A percentile compares a stretch with the other conserved stretches of the same genome.
Conservation (phyloP, 495 filamentous ascomycete genomes). For the Hypoxylon lienhwacheense region DNA sequence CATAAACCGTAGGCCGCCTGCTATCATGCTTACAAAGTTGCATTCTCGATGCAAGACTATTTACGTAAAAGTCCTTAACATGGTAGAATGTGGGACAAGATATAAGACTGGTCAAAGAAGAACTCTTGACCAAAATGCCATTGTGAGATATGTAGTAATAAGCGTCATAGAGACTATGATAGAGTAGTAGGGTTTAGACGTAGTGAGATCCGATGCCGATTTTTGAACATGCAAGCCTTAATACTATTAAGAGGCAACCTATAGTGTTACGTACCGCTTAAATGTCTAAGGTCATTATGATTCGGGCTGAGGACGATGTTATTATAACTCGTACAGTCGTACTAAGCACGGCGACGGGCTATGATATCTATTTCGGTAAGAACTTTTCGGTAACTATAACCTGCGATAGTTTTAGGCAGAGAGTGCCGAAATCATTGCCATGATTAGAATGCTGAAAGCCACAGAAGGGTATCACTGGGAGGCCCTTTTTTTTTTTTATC, state of each 20-base stretch:
- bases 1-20: neutral
- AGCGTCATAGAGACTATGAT: too few species aligned
- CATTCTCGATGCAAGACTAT: slow-evolving; percentile 1
- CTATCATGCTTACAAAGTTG: neutral
- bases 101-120: too few species aligned
- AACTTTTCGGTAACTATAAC: neutral
- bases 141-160: too few species aligned
- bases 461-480: slow-evolving; percentile 15
- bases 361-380: slow-evolving; percentile 2
- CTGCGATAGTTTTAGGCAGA: neutral
- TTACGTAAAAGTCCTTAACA: slow-evolving; percentile 1
- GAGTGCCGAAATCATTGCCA: slow-evolving; percentile 7
- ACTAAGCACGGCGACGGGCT: neutral
- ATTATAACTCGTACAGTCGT: too few species aligned
- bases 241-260: too few species aligned
- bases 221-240: too few species aligned
- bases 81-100: slow-evolving; percentile 10
- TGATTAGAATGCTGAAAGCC: slow-evolving; percentile 19
- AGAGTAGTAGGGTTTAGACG: too few species aligned
- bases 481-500: slow-evolving; percentile 3
- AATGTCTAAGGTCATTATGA: too few species aligned
- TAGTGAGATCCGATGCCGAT: too few species aligned
- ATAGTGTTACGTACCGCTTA: too few species aligned
- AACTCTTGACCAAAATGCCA: too few species aligned
- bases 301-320: too few species aligned